Evolutionary conservation across 1,284 basidiomycete genomes (phyloP), one percentile per base, ranked within the genome.

Genomic region (Taiwanofungus camphoratus): DNA sequence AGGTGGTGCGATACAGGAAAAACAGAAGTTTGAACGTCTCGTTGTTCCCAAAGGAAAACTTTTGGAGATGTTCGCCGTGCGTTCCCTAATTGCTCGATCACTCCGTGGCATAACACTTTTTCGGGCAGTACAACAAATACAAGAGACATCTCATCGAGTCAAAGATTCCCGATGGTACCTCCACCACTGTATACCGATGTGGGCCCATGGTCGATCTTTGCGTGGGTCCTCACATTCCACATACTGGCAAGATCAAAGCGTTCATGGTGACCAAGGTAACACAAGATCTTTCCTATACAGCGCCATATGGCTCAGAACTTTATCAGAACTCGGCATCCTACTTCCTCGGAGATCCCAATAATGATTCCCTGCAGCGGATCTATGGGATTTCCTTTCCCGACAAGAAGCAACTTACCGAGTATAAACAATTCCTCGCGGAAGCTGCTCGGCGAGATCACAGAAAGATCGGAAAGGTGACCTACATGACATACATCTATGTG

Each of bases 111-210:
- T 58, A n/a, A n/a, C n/a, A n/a, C n/a, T n/a, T n/a, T n/a, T n/a
- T n/a, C n/a, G n/a, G n/a, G n/a, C n/a, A 96, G 92, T 99, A 99
- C 71, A 99, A 99, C 76, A 96, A 94, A 67, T 99, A 97, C 75
- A 99, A 99, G 73, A 81, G 85, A 60, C 87, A 98, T 65, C 82
- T 99, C 61, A 99, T 99, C 61, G 81, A 95, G 62, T 80, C 83
- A 54, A 98, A 99, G 71, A 87, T 99, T 44, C 88, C 93, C 6
- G 95, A 99, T 63, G 95, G 95, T 51, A 90, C 92, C 13, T 92
- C 89, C 41, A 97, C 96, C 41, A 99, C 96, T 12, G 93, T 99
- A 22, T 99, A 99, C 72, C 90, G 94, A 43, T 99, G 96, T 63
- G 96, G 96, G 22, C 94, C 96, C 34, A 93, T 99, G 85, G 86